Conservation (phyloP, 768 basidiomycete genomes). For the Royoungia palumana region DNA sequence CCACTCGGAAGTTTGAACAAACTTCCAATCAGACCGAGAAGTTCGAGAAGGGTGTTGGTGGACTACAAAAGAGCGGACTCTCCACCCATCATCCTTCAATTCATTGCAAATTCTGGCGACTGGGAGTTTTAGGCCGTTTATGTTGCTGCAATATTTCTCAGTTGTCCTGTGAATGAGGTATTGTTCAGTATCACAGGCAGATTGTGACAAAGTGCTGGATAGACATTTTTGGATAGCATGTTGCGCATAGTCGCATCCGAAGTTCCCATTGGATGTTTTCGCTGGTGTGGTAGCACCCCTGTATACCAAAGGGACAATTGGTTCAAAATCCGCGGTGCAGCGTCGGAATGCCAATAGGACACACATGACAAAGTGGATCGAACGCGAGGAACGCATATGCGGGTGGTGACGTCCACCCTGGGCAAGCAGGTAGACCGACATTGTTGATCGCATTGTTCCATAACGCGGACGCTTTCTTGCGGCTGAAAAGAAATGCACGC, state of each 20-base stretch:
- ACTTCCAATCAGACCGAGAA: constrained; percentile 4
- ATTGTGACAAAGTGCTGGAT: not conserved
- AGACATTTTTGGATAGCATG: constrained; percentile 10
- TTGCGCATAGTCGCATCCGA: constrained; percentile 10
- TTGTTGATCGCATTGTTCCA: constrained; percentile 30
- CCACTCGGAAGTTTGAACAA: not conserved
- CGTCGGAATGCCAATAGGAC: not conserved
- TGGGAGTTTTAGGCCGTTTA: not conserved
- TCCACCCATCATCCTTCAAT: not conserved
- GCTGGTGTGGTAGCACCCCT: constrained; percentile 14
- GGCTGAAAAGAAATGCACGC: no score
- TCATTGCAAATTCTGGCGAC: not conserved
- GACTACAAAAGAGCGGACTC: no score
- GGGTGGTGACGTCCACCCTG: constrained; percentile 26
- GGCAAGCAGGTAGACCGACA: constrained; percentile 25
- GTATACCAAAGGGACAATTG: not conserved
- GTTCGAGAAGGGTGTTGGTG: no score
- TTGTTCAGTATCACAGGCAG: not conserved
- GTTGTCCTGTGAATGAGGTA: constrained; percentile 3
- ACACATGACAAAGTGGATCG: constrained; percentile 30
- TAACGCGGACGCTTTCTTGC: constrained; percentile 6
- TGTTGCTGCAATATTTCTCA: no score
- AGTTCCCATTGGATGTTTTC: constrained; percentile 13
- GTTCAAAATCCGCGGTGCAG: not conserved
- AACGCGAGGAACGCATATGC: constrained; percentile 31